Evolutionary conservation across 805 yeast species (phyloP), one percentile per base, ranked within the genome.

Genomic region (Yarrowia bubula): DNA sequence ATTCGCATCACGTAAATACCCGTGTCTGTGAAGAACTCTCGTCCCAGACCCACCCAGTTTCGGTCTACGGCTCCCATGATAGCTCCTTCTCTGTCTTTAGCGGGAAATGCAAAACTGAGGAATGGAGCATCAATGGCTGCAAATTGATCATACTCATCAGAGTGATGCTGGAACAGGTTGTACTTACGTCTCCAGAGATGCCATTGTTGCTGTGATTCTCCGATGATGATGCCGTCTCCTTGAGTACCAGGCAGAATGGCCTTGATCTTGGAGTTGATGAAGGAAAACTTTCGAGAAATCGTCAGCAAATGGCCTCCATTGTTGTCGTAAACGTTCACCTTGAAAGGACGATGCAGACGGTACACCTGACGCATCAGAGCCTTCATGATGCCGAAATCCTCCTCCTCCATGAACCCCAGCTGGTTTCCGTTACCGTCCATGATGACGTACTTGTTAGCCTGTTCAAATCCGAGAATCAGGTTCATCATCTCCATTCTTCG

Each of bases 41-140:
- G 82, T 2, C 96, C 96, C 46, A 95, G 77, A 0, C 99, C 99
- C 6, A 89, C 96, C 95, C 97, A 95, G 75, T 92, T 92, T 71
- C 98, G 82, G 74, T 91, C 95, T 1, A 95, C 93, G 1, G 89
- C 80, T 0, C 88, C 97, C 65, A 88, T 77, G 0, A 89, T 83
- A 14, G 80, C 77, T 0, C 86, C 87, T 0, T 78, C 62, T 43
- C 80, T 86, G 73, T 91, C 85, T 39, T 70, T 72, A 2, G 91
- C 88, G 0, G 96, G 92, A 75, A 95, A 95, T 65, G 88, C 90
- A 80, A 92, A 93, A 10, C 96, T 82, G 57, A 95, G 77, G 67
- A 93, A 88, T 2, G 93, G 93, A 0, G 97, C 85, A 76, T 95
- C 97, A 48, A 95, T 87, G 9, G 80, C 81, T 32, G 97, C 98